Evolutionary conservation across 345 rosid species (phyloP).

Genomic region (Euphorbia lathyris): DNA sequence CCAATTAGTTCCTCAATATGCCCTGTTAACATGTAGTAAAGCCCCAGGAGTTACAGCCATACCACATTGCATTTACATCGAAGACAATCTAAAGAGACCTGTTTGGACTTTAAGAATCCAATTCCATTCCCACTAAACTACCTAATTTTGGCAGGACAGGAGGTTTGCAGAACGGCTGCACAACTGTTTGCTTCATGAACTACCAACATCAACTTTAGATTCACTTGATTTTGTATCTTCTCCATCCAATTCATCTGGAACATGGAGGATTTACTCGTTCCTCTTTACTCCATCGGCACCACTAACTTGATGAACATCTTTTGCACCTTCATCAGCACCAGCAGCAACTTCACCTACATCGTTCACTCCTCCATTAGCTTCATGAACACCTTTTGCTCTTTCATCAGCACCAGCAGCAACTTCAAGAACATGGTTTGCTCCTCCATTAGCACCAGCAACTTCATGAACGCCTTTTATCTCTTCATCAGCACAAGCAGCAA

Average conservation of each 20-base stretch:
- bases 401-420: conserved; percentile 3
- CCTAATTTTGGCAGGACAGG: background rate
- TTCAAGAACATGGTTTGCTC: conserved; percentile 44
- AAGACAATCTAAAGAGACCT: background rate
- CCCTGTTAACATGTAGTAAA: background rate
- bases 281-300: conserved; percentile 4
- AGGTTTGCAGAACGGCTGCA: background rate
- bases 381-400: no score
- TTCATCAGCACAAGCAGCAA: no score
- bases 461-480: conserved; percentile 9
- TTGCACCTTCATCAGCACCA: no score
- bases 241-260: conserved; percentile 5
- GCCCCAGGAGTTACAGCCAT: background rate
- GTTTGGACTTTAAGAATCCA: background rate
- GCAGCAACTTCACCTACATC: no score
- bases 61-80: background rate
- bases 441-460: conserved; percentile 18
- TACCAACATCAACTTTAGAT: background rate
- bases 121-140: background rate
- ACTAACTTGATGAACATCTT: background rate
- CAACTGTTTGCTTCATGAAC: background rate
- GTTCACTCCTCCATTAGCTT: no score
- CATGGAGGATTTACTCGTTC: background rate
- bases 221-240: background rate
- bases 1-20: background rate